Evolutionary conservation across 148 eudicot genomes (phyloP), one percentile per base, ranked within the genome.

Genomic region (Chenopodium suecicum): DNA sequence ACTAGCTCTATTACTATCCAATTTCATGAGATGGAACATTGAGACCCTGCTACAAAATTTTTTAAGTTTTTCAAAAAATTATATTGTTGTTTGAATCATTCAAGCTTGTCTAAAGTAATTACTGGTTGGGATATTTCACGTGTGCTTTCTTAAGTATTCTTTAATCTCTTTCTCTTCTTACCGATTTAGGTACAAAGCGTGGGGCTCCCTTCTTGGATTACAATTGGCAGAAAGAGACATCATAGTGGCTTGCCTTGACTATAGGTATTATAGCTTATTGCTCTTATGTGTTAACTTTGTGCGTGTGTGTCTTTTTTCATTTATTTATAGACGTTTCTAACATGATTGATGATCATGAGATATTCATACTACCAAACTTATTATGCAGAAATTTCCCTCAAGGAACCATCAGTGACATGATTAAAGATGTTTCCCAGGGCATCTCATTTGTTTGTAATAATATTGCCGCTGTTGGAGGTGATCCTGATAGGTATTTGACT

Each of bases 321-420:
- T 23, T 32, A 31, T 32, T 25, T 3, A 14, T 19, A 34, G 1
- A 16, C 41, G 4, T 70, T 48, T 2, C 41, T 17, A 22, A 34
- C 16, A 20, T 72, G 6, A n/a, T 72, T n/a, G 9, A 16, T 20
- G 14, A 41, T n/a, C 2, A 16, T 20, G 14, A 41, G 20, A 10
- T 17, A 72, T 19, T 73, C 75, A 78, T 75, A 82, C 79, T 67
- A 37, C 63, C 77, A n/a, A 22, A 34, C 27, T 83, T 77, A 76
- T 52, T 14, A 56, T 83, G 89, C 93, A 96, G 99, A 86, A 96
- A 96, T 86, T 96, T 96, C 82, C 99, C 99, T 82, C 99, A 96
- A 86, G 99, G 99, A 71, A 94, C 99, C 16, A 91, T 96, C 76
- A 85, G 94, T 83, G 99, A 96, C 80, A 96, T 94, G 99, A 86